A percentile compares a stretch with the other conserved stretches of the same genome.
Evolutionary conservation across 768 basidiomycete genomes (phyloP).

Genomic region (Kockovaella imperatae): DNA sequence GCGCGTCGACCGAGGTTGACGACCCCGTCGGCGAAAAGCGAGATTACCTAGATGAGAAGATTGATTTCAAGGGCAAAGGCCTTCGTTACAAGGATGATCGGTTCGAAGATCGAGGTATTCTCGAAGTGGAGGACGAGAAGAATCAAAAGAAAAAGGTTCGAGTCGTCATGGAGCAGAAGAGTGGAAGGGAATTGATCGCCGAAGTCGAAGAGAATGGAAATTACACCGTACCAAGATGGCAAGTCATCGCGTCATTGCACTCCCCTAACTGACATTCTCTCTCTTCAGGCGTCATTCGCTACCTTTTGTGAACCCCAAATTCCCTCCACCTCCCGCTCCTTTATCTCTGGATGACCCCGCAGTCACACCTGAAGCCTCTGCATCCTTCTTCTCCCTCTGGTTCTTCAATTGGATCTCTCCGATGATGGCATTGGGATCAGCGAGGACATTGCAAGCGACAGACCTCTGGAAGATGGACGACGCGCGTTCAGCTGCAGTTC

Average conservation of each 20-base stretch:
- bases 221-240: slow-evolving; percentile 37
- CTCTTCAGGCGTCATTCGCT: slow-evolving; percentile 33
- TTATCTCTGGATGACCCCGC: slow-evolving; percentile 40
- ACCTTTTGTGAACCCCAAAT: slow-evolving; percentile 38
- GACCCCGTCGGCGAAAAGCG: too few species aligned
- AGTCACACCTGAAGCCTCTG: slow-evolving; percentile 59
- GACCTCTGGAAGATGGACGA: slow-evolving; percentile 75
- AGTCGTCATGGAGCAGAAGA: slow-evolving; percentile 32
- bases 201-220: slow-evolving; percentile 26
- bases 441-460: slow-evolving; percentile 66
- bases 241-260: slow-evolving; percentile 3
- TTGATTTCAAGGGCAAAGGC: background rate
- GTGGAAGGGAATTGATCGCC: slow-evolving; percentile 29
- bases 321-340: slow-evolving; percentile 42
- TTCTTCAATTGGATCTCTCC: slow-evolving; percentile 71
- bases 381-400: slow-evolving; percentile 55
- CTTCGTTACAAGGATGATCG: background rate
- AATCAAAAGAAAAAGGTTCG: slow-evolving; percentile 25
- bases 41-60: background rate
- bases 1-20: too few species aligned
- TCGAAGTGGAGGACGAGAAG: slow-evolving; percentile 27
- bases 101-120: slow-evolving; percentile 25
- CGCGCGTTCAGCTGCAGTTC: slow-evolving; percentile 53
- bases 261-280: background rate
- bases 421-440: slow-evolving; percentile 65